Evolutionary conservation across 2,329 filamentous ascomycete species (phyloP), one percentile per base, ranked within the genome.

Genomic region (Fusarium sp.): DNA sequence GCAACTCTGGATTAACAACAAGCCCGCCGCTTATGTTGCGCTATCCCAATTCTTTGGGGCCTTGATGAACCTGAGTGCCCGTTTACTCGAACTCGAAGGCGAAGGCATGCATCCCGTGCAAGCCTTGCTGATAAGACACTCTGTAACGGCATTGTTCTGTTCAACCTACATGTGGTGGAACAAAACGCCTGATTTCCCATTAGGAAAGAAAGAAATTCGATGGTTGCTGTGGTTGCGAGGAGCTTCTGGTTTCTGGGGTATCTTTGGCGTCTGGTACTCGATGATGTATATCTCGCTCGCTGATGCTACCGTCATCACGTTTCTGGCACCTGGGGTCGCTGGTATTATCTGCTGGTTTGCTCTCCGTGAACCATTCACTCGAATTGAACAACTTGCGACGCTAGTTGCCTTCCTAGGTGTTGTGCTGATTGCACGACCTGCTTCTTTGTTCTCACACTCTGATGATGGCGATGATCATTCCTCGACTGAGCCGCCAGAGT

Each of bases 231-330:
- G 92, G 2, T 77, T 86, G 11, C 84, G 94, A 71, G 92, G 92
- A 1, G 76, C 91, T 3, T 84, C 84, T 28, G 94, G 93, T n/a
- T 86, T 85, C 74, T 91, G 93, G 75, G 93, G 92, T 12, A 90
- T 96, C 6, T 94, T 90, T 75, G 91, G 91, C 34, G 86, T 96
- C 79, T 96, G 82, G 83, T 84, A 80, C 66, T 84, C 81, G 12
- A 85, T 85, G 57, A 86, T 92, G 74, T 96, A 96, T 72, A 86
- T 97, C 4, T 92, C 93, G 1, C 84, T 97, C 3, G 91, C 93
- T 17, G 94, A 97, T 76, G 93, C 94, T 3, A 96, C 92, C 0
- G 94, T 97, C 32, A 90, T 97, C 52, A 96, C 93, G 10, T 97
- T 97, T 75, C 84, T 97, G 7, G 88, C 91, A 0, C 94, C 94